Evolutionary conservation across 1,284 basidiomycete genomes (phyloP).

Genomic region (Garcileccinum viscosum): DNA sequence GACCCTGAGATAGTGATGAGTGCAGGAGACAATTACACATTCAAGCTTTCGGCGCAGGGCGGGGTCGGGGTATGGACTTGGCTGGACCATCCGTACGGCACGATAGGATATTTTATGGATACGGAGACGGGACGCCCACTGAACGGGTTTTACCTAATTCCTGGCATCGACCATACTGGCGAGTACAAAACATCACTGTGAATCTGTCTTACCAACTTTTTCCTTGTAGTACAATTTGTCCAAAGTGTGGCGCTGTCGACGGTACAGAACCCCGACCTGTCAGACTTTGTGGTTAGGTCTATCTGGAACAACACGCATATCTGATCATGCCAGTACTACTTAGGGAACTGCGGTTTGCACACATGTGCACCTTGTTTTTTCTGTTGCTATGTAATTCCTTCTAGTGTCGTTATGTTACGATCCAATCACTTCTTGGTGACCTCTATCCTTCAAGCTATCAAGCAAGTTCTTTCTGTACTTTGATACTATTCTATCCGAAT

Average conservation of each 20-base stretch:
- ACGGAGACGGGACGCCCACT: constrained; percentile 44
- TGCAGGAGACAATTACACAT: constrained; percentile 44
- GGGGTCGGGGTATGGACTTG: constrained; percentile 65
- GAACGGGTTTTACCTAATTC: constrained; percentile 62
- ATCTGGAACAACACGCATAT: constrained; percentile 63
- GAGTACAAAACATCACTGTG: constrained; percentile 19
- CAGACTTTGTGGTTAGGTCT: constrained; percentile 59
- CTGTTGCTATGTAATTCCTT: too few species aligned
- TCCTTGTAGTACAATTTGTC: constrained; percentile 50
- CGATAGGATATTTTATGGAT: constrained; percentile 61
- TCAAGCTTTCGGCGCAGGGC: constrained; percentile 57
- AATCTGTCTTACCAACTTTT: neutral
- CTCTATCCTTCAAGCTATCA: too few species aligned
- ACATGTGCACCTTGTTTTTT: too few species aligned
- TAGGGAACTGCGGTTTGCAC: too few species aligned
- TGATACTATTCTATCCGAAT: too few species aligned
- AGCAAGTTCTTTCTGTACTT: too few species aligned
- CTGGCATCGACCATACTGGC: constrained; percentile 55
- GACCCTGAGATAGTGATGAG: constrained; percentile 54
- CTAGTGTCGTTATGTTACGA: too few species aligned
- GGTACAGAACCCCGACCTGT: constrained; percentile 44
- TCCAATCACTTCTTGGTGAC: too few species aligned
- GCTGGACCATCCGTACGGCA: constrained; percentile 62
- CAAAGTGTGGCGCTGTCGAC: constrained; percentile 47
- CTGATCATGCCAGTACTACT: too few species aligned